Base-by-base conservation (phyloP, 805 yeast genomes). In the Soucietia sequanensis region DNA sequence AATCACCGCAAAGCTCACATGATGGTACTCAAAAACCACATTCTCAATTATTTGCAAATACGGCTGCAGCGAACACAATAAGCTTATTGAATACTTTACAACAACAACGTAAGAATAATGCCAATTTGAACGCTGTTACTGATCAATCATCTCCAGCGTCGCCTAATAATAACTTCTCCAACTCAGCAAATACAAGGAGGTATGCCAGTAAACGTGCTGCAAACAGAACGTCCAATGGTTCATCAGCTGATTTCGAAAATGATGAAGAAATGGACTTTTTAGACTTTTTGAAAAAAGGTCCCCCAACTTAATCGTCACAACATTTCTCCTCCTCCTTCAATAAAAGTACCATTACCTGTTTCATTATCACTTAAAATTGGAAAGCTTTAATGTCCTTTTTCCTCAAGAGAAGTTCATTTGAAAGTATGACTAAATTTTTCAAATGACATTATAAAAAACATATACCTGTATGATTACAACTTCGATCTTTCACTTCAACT, bases 261-360 rank as follows among this genome's bases (percentile, higher is more conserved):
- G 56, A 52, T 6, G 59, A 54, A 14, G 75, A 65, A 35, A 57
- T 73, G 53, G 78, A 72, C 44, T 58, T 74, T 33, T 33, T 72
- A 45, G 78, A 72, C 39, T 70, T 74, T 41, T 58, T 74, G 39
- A 62, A 60, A 23, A 56, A 53, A 22, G 77, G 75, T 2, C 72
- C 70, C 7, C 11, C 15, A 14, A 23, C 12, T 21, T 21, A 21
- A 21, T 11, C n/a, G n/a, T n/a, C n/a, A n/a, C n/a, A n/a, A n/a
- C n/a, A n/a, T n/a, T n/a, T n/a, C n/a, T n/a, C n/a, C n/a, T n/a
- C n/a, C n/a, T n/a, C n/a, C n/a, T n/a, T n/a, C n/a, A n/a, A n/a
- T n/a, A n/a, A n/a, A n/a, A n/a, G n/a, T n/a, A n/a, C n/a, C n/a
- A n/a, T n/a, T n/a, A n/a, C n/a, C n/a, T n/a, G n/a, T n/a, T n/a